A percentile compares a stretch with the other conserved stretches of the same genome.
phyloP scores from a whole-genome alignment of 208 protist genomes.

The Trypanosoma cruzi region DNA sequence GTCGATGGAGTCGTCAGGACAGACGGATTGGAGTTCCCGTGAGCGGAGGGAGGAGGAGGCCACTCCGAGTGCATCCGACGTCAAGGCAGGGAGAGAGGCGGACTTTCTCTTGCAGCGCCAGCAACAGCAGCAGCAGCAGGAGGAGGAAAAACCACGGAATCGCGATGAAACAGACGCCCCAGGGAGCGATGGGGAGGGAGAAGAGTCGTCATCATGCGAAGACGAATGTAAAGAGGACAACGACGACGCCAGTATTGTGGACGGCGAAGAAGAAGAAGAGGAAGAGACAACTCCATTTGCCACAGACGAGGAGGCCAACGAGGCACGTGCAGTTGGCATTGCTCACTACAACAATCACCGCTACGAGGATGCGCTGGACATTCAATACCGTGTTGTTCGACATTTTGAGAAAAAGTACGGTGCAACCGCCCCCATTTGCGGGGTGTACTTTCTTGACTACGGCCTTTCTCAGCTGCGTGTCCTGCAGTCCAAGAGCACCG shows the following conservation, averaged over 20 bases:
- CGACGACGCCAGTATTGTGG: constrained; percentile 4
- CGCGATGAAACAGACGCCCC: background rate
- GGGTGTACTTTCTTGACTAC: constrained; percentile 90
- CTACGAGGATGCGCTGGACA: constrained; percentile 71
- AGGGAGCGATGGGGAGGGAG: background rate
- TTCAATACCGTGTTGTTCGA: constrained; percentile 79
- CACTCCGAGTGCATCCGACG: background rate
- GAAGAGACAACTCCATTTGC: constrained; percentile 47
- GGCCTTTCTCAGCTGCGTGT: constrained; percentile 85
- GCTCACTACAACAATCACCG: constrained; percentile 63
- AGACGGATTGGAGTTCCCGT: background rate
- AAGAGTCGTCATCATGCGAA: background rate
- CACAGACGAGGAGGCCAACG: constrained; percentile 62
- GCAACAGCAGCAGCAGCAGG: constrained; percentile 28
- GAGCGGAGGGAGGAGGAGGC: background rate
- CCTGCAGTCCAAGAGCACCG: constrained; percentile 54
- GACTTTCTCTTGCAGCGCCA: constrained; percentile 1
- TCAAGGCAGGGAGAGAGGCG: background rate
- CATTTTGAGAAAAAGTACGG: constrained; percentile 81
- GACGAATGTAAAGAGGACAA: constrained; percentile 2
- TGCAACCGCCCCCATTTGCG: constrained; percentile 50
- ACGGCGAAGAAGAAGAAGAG: constrained; percentile 38
- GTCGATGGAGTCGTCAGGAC: constrained; percentile 8
- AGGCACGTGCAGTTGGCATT: constrained; percentile 49
- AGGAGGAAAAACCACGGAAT: constrained; percentile 4